phyloP scores from a whole-genome alignment of 805 yeast genomes.

The Wickerhamiella galacta region DNA sequence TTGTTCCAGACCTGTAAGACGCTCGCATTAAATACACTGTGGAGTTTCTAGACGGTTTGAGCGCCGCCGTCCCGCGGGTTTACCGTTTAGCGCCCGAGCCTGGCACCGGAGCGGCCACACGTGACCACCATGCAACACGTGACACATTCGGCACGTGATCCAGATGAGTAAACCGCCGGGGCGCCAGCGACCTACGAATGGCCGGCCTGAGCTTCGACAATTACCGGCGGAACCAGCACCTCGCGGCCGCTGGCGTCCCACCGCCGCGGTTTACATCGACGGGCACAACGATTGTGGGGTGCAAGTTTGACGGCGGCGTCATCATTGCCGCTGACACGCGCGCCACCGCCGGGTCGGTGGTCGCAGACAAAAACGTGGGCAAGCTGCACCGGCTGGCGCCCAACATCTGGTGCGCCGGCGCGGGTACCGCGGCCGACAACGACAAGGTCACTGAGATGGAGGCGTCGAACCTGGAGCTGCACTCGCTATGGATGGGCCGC shows the following conservation, averaged over 20 bases:
- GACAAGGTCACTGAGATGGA: slow-evolving; percentile 94
- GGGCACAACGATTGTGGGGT: slow-evolving; percentile 98
- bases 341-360: slow-evolving; percentile 91
- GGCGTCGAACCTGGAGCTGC: slow-evolving; percentile 79
- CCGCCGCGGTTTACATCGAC: slow-evolving; percentile 88
- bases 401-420: slow-evolving; percentile 97
- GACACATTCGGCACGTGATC: too few species aligned
- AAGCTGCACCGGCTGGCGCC: slow-evolving; percentile 84
- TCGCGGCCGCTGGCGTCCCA: slow-evolving; percentile 55
- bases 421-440: slow-evolving; percentile 99
- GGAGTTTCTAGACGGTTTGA: too few species aligned
- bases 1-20: too few species aligned
- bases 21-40: too few species aligned
- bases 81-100: too few species aligned
- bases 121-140: too few species aligned
- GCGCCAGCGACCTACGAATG: slow-evolving; percentile 28
- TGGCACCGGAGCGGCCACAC: too few species aligned
- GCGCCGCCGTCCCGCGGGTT: too few species aligned
- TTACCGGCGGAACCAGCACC: slow-evolving; percentile 69
- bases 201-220: slow-evolving; percentile 87
- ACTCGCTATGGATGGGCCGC: slow-evolving; percentile 65
- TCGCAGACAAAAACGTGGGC: slow-evolving; percentile 96
- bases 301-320: slow-evolving; percentile 84
- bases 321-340: slow-evolving; percentile 98
- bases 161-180: not conserved